Evolutionary conservation across 2,329 filamentous ascomycete species (phyloP).

Genomic region (Fusarium guadeloupense): DNA sequence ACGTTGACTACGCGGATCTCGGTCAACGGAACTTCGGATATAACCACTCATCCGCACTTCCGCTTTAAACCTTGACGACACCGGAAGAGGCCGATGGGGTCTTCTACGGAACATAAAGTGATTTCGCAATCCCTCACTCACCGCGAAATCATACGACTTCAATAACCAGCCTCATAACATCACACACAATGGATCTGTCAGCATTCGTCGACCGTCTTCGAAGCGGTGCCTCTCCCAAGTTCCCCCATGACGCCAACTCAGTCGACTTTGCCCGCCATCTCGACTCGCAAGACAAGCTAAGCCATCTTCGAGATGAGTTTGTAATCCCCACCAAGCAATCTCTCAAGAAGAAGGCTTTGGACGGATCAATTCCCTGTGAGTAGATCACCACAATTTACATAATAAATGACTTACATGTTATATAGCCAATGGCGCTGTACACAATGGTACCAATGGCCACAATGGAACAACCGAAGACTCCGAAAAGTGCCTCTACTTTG

Average conservation of each 20-base stretch:
- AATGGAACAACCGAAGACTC: conserved; percentile 45
- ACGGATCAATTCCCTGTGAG: conserved; percentile 55
- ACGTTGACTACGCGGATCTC: conserved; percentile 24
- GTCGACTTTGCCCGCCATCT: conserved; percentile 60
- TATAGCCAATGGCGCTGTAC: conserved; percentile 11
- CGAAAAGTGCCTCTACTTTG: conserved; percentile 74
- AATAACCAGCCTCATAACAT: conserved; percentile 1
- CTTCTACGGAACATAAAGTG: conserved; percentile 42
- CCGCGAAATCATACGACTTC: conserved; percentile 38
- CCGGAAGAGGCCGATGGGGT: conserved; percentile 11
- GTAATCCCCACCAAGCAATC: conserved; percentile 79
- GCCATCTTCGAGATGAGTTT: conserved; percentile 73
- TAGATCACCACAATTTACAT: background rate
- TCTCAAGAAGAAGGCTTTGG: conserved; percentile 69
- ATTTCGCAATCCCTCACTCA: conserved; percentile 36
- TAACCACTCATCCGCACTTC: conserved; percentile 13
- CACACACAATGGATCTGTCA: conserved; percentile 51
- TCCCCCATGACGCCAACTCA: conserved; percentile 59
- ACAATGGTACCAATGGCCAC: conserved; percentile 34
- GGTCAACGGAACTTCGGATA: conserved; percentile 47
- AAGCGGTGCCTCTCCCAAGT: conserved; percentile 53
- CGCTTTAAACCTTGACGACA: conserved; percentile 3
- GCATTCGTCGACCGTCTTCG: conserved; percentile 53
- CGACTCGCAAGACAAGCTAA: conserved; percentile 69
- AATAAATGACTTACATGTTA: background rate